These are phyloP conservation scores for Aphanomyces stellatus DNA, from an alignment of 352 stramenopile species.

Conservation along the genomic window DNA sequence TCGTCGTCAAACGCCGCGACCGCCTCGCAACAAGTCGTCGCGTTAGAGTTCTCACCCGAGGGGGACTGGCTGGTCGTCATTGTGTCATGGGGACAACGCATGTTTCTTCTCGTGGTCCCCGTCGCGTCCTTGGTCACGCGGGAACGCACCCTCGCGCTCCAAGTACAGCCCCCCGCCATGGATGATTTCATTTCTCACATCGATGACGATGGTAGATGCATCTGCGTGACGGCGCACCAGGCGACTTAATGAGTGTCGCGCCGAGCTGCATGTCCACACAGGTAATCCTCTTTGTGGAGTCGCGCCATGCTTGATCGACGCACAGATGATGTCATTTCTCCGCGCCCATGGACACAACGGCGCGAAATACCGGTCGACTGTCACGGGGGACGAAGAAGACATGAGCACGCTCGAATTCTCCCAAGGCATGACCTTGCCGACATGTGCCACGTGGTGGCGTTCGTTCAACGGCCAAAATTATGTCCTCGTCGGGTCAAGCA, in stretches of 20 bases:
- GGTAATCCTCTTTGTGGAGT: neutral
- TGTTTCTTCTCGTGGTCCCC: constrained; percentile 65
- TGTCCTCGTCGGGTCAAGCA: constrained; percentile 63
- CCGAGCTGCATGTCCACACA: constrained; percentile 68
- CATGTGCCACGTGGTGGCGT: constrained; percentile 70
- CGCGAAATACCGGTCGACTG: constrained; percentile 70
- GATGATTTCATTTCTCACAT: neutral
- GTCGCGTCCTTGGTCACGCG: constrained; percentile 48
- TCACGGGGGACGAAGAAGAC: constrained; percentile 70
- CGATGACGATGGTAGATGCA: neutral
- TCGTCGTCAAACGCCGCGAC: neutral
- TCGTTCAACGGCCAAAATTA: constrained; percentile 79
- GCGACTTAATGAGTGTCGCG: constrained; percentile 62
- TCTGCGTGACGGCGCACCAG: constrained; percentile 26
- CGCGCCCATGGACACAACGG: constrained; percentile 69
- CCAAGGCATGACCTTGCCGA: constrained; percentile 50
- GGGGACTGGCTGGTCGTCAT: constrained; percentile 79
- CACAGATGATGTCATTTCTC: constrained; percentile 69
- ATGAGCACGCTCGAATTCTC: constrained; percentile 82
- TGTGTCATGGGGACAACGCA: constrained; percentile 47
- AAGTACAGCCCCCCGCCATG: constrained; percentile 18
- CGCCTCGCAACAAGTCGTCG: constrained; percentile 7
- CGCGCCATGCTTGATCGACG: neutral
- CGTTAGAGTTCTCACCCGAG: constrained; percentile 33
- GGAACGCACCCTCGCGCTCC: constrained; percentile 49